Evolutionary conservation across 2,329 filamentous ascomycete genomes (phyloP), one percentile per base, ranked within the genome.

Genomic region (Venturia pyrina): DNA sequence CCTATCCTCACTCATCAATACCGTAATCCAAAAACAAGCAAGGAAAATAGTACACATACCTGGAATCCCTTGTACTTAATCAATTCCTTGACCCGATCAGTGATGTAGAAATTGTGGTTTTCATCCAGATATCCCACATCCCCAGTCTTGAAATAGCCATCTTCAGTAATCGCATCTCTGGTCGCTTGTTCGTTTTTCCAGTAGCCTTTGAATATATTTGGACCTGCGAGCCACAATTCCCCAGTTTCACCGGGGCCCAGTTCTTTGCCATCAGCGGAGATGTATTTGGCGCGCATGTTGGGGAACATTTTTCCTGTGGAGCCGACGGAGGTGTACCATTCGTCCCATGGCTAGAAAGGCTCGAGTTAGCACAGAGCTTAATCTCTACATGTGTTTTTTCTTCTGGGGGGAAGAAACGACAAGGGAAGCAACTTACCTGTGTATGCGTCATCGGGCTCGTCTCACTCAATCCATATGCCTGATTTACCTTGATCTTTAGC

Each of bases 381-480:
- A 28, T 4, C 28, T 28, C 28, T 28, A 28, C 4, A 28, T 28
- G 46, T 24, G 11, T 4, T 68, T 65, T 17, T 68, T 71, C 15
- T 71, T 73, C 15, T 74, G 73, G n/a, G 59, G 1, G 24, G 17
- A 32, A 32, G 32, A 59, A 13, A 13, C 4, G 4, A 13, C 19
- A 41, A 41, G 21, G 56, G 8, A 13, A 2, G 19, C 11, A 28
- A 80, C 90, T 87, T 8, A 82, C 34, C 43, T 67, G 59, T 3
- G 66, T 63, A 77, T 91, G 88, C 0, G 90, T 89, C 1, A 87
- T 89, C 0, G 93, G 92, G 34, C 88, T 88, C 15, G 91, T 96
- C 78, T 98, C 93, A 6, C 87, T 91, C 5, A 98, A 82, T 0
- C 93, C 93, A 73, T 96, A 98, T 21, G 90, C 93, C 77, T 98